Conservation (phyloP, 2,329 filamentous ascomycete species). For the Ophiocordyceps robertsii region DNA sequence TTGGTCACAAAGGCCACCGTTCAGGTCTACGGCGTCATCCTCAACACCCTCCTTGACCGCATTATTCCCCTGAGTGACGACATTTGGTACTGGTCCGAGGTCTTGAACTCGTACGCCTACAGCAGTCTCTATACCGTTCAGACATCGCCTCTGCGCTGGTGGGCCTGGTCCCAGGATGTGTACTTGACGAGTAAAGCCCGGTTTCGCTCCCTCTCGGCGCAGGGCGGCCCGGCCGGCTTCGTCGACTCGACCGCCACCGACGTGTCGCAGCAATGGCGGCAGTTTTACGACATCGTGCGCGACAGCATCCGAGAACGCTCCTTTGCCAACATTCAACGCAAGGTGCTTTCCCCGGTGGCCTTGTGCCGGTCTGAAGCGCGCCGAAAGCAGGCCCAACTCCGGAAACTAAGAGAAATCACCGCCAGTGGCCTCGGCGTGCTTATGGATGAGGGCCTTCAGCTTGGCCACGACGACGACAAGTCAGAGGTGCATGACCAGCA, state of each 20-base stretch:
- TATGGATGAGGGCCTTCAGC: constrained; percentile 70
- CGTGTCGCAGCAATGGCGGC: constrained; percentile 41
- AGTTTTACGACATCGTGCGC: constrained; percentile 71
- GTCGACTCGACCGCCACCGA: constrained; percentile 21
- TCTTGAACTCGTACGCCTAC: constrained; percentile 64
- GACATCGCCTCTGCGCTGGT: constrained; percentile 65
- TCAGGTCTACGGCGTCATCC: constrained; percentile 74
- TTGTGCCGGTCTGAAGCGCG: constrained; percentile 62
- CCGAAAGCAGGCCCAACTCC: constrained; percentile 58
- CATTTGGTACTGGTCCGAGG: constrained; percentile 91
- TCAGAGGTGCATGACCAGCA: constrained; percentile 33
- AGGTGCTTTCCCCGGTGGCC: constrained; percentile 67
- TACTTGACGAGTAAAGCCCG: constrained; percentile 46
- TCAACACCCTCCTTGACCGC: constrained; percentile 67
- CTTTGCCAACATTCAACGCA: constrained; percentile 54
- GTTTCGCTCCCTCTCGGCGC: constrained; percentile 21
- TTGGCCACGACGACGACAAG: constrained; percentile 47
- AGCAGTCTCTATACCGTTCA: constrained; percentile 78
- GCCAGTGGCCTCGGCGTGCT: constrained; percentile 79
- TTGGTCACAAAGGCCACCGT: constrained; percentile 81
- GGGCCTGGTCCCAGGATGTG: constrained; percentile 57
- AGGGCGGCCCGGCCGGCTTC: constrained; percentile 15
- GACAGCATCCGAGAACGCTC: constrained; percentile 63
- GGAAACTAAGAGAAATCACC: constrained; percentile 62
- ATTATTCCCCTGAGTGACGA: constrained; percentile 76